Conservation (phyloP, 106 monocot species). For the Apostasia ramifera region DNA sequence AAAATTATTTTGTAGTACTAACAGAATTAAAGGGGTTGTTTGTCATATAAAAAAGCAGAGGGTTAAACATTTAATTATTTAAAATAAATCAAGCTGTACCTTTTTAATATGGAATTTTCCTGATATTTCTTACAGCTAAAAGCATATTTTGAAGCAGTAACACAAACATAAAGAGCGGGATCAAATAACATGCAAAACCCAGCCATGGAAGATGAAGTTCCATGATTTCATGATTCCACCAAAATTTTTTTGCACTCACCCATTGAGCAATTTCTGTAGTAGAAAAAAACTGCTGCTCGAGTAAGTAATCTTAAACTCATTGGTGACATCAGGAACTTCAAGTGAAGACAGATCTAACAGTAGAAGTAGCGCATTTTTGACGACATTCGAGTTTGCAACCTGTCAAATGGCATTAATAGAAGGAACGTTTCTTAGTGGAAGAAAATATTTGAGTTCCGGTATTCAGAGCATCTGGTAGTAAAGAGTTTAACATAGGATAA, state of each 20-base stretch:
- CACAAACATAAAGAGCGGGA: too few species aligned
- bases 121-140: too few species aligned
- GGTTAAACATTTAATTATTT: too few species aligned
- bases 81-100: too few species aligned
- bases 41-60: too few species aligned
- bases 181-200: too few species aligned
- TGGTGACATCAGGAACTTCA: conserved; percentile 84
- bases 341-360: conserved; percentile 90
- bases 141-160: too few species aligned
- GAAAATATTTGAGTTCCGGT: neutral
- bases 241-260: conserved; percentile 84
- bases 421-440: neutral
- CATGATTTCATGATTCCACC: too few species aligned
- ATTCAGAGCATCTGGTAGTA: neutral
- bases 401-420: conserved; percentile 10
- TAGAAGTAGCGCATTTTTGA: conserved; percentile 69
- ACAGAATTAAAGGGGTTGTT: too few species aligned
- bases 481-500: neutral
- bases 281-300: conserved; percentile 83
- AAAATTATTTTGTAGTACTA: too few species aligned
- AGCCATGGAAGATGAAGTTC: too few species aligned
- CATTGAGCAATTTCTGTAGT: conserved; percentile 62
- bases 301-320: conserved; percentile 69
- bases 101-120: too few species aligned
- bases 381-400: conserved; percentile 96